phyloP scores from a whole-genome alignment of 495 filamentous ascomycete genomes.

The Clavariopsis aquatica region DNA sequence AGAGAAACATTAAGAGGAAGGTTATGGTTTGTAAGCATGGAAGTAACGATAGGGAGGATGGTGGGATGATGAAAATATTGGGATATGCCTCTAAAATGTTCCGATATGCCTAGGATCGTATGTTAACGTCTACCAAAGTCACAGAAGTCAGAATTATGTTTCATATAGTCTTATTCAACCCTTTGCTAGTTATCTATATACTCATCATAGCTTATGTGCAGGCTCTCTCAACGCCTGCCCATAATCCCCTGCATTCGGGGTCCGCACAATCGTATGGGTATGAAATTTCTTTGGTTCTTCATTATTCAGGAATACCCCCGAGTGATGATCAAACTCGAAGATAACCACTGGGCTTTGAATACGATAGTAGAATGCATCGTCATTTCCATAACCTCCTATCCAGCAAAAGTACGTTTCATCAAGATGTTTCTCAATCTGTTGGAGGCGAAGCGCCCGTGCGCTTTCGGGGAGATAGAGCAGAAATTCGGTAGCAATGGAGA shows the following conservation, averaged over 20 bases:
- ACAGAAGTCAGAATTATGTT: too few species aligned
- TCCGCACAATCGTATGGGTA: slow-evolving; percentile 69
- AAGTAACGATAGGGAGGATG: too few species aligned
- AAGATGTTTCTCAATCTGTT: slow-evolving; percentile 54
- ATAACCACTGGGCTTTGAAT: slow-evolving; percentile 73
- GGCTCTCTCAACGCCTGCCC: slow-evolving; percentile 55
- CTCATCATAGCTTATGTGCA: slow-evolving; percentile 28
- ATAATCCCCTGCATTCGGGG: slow-evolving; percentile 75
- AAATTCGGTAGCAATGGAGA: slow-evolving; percentile 60
- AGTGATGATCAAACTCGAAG: slow-evolving; percentile 78
- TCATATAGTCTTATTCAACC: too few species aligned
- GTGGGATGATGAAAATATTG: too few species aligned
- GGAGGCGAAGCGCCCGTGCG: slow-evolving; percentile 55
- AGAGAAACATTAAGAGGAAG: too few species aligned
- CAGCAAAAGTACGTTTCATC: slow-evolving; percentile 73
- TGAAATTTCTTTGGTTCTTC: slow-evolving; percentile 73
- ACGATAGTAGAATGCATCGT: slow-evolving; percentile 73
- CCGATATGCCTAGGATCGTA: too few species aligned
- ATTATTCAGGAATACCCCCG: slow-evolving; percentile 74
- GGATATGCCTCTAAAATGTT: too few species aligned
- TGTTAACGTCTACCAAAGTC: too few species aligned
- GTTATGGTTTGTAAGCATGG: too few species aligned
- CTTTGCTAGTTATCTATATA: background rate
- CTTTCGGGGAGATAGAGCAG: slow-evolving; percentile 61
- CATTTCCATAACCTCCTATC: slow-evolving; percentile 67